Conservation (phyloP, 805 yeast species). For the Dipodascus albidus region DNA sequence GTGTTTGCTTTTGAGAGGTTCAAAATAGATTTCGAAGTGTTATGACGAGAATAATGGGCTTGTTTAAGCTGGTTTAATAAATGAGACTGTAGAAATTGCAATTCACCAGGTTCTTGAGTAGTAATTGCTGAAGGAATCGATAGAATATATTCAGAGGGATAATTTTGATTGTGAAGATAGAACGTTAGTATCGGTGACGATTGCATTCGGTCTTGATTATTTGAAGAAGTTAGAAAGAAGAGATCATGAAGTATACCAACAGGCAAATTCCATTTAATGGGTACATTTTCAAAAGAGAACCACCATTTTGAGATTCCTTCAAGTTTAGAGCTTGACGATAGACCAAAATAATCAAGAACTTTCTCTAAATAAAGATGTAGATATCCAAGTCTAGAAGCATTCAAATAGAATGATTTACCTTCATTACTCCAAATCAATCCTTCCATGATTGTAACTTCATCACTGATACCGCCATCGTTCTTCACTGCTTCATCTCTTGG, state of each 20-base stretch:
- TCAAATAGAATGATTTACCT: background rate
- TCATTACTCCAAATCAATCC: background rate
- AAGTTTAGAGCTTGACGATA: too few species aligned
- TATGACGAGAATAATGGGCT: background rate
- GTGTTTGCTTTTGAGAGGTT: constrained; percentile 54
- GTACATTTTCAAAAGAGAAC: constrained; percentile 55
- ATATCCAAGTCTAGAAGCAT: constrained; percentile 13
- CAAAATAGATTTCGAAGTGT: constrained; percentile 77
- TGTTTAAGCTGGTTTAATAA: background rate
- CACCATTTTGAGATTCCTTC: constrained; percentile 34
- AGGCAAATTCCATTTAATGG: constrained; percentile 70
- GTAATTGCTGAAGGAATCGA: background rate
- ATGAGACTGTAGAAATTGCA: background rate
- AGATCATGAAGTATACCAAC: constrained; percentile 56
- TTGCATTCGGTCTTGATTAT: constrained; percentile 8
- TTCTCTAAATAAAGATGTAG: constrained; percentile 17
- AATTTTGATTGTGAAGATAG: constrained; percentile 30
- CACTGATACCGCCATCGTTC: too few species aligned
- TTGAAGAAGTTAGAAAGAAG: constrained; percentile 26
- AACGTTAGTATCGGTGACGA: constrained; percentile 29
- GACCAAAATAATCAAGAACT: constrained; percentile 15
- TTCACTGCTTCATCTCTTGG: background rate
- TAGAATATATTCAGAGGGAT: constrained; percentile 33
- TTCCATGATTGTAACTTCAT: too few species aligned
- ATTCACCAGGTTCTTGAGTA: background rate